These are phyloP conservation scores for Diplodia sapinea DNA, from an alignment of 2,329 filamentous ascomycete species.

Conservation along the genomic window DNA sequence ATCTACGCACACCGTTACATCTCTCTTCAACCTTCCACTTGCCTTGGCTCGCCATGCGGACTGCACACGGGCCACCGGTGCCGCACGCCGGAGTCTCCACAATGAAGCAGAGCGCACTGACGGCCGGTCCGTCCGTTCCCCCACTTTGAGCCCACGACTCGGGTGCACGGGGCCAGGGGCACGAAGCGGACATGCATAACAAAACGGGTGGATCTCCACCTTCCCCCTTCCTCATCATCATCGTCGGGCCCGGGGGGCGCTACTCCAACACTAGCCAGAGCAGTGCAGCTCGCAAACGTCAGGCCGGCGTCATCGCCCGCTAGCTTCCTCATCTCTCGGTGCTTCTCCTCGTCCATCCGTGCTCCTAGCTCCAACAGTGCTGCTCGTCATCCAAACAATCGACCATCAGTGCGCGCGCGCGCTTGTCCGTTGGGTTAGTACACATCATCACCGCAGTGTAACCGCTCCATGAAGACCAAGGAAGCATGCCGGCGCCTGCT, in stretches of 20 bases:
- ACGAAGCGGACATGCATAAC: background rate
- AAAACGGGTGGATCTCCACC: background rate
- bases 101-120: background rate
- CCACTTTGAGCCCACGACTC: background rate
- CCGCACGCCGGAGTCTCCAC: conserved; percentile 1
- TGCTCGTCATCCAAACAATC: too few relatives aligned
- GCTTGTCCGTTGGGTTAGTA: background rate
- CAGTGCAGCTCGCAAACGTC: background rate
- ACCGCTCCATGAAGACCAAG: background rate
- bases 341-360: background rate
- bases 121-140: background rate
- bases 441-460: background rate
- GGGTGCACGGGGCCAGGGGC: conserved; percentile 1
- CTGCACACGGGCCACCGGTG: background rate
- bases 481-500: background rate
- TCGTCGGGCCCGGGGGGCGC: background rate
- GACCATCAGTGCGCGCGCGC: too few relatives aligned
- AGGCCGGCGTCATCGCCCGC: background rate
- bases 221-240: background rate
- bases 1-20: background rate
- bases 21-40: background rate
- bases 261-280: background rate
- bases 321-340: background rate
- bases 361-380: too few relatives aligned
- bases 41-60: background rate